Evolutionary conservation across 352 stramenopile genomes (phyloP), one percentile per base, ranked within the genome.

Genomic region (Pythium rishiriense): DNA sequence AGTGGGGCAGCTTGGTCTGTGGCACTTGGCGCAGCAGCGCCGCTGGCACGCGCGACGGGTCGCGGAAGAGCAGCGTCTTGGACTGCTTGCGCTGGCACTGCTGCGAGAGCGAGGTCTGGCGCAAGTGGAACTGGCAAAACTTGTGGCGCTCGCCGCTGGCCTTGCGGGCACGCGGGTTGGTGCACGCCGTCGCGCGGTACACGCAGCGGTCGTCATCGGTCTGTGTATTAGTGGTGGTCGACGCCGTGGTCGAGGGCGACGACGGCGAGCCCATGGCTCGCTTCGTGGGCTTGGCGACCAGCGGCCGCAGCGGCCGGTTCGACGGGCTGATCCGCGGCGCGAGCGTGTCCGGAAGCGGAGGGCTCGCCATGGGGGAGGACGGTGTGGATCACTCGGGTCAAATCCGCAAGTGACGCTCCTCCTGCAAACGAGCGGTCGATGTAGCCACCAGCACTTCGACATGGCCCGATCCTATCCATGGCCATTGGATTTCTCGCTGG

Each of bases 121-220:
- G 54, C 42, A 52, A 28, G 49, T 76, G 70, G 45, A 65, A 68
- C 42, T 76, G 54, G 62, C 70, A 76, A n/a, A 74, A 62, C 11
- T 50, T 47, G 45, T 76, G 70, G 41, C 65, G 58, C 52, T 58
- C 55, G 35, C 70, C 70, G 29, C 74, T 68, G 24, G 51, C 22
- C 43, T 69, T 74, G 47, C 47, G 22, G 3, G 59, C 66, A 29
- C 70, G 70, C 3, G 52, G 48, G 57, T 76, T 76, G n/a, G 28
- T 14, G 59, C 59, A 66, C 7, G 15, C 19, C 6, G 54, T 66
- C 9, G 35, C 53, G n/a, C 41, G 59, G 42, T 59, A 66, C 21
- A 35, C 24, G 41, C 59, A 66, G 24, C 39, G 59, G 41, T 53
- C 42, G 33, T 39, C 24, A 24, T 28, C n/a, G n/a, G n/a, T n/a